Conservation (phyloP, 768 basidiomycete genomes). For the Favolaschia claudopus region DNA sequence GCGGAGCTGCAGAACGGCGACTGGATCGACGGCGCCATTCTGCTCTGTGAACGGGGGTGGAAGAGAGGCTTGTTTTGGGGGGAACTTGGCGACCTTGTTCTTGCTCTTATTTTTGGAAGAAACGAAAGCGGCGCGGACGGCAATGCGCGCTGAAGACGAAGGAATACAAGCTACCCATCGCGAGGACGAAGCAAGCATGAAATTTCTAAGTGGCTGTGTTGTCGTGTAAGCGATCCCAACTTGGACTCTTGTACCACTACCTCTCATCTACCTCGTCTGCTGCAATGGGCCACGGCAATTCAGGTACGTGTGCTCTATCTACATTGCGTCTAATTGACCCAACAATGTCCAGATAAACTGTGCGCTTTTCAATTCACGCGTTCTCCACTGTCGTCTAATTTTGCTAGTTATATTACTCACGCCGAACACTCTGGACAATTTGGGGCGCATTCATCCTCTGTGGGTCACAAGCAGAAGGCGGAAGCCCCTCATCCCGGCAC, state of each 20-base stretch:
- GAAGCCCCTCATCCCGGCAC: constrained; percentile 71
- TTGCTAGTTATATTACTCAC: constrained; percentile 91
- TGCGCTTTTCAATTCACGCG: too few relatives aligned
- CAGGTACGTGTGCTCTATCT: constrained; percentile 66
- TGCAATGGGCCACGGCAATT: constrained; percentile 86
- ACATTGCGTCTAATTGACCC: constrained; percentile 44
- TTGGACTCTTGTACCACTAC: neutral
- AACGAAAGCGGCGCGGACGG: constrained; percentile 12
- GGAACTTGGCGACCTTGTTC: too few relatives aligned
- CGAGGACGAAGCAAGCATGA: neutral
- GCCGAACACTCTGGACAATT: constrained; percentile 84
- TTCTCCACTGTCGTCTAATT: too few relatives aligned
- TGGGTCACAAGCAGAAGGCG: constrained; percentile 75
- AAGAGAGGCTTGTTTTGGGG: neutral
- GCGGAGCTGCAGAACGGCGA: constrained; percentile 9
- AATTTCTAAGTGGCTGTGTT: neutral
- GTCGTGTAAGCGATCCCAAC: too few relatives aligned
- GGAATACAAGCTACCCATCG: neutral
- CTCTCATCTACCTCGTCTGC: too few relatives aligned
- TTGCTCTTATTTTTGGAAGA: too few relatives aligned
- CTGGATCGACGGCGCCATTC: constrained; percentile 15
- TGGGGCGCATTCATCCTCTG: constrained; percentile 83
- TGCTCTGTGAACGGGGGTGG: neutral
- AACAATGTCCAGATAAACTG: constrained; percentile 8
- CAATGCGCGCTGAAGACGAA: neutral